A percentile compares a stretch with the other conserved stretches of the same genome.
These are phyloP conservation scores for Striga hermonthica DNA, from an alignment of 305 asterid genomes.

Conservation along the genomic window DNA sequence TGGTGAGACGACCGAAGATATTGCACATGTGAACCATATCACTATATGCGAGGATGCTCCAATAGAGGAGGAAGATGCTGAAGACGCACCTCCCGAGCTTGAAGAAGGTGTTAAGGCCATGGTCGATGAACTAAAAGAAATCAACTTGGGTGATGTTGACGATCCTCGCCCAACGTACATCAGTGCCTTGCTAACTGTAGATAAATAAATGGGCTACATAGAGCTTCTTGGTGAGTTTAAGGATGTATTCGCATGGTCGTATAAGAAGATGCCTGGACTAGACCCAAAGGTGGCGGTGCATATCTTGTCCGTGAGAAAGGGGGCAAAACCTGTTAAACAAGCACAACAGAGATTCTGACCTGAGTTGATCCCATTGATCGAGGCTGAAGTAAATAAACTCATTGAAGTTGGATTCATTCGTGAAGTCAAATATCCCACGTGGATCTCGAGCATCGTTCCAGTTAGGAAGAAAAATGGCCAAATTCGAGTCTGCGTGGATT, in stretches of 20 bases:
- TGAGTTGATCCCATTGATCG: too few relatives aligned
- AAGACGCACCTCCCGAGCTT: conserved; percentile 3
- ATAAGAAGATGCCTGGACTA: background rate
- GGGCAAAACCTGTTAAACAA: too few relatives aligned
- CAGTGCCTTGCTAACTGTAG: background rate
- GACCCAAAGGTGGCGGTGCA: background rate
- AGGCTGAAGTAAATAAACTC: too few relatives aligned
- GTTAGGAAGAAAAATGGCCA: background rate
- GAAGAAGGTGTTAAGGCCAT: conserved; percentile 1
- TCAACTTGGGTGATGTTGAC: background rate
- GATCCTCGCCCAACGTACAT: background rate
- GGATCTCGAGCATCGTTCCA: background rate
- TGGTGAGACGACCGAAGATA: too few relatives aligned
- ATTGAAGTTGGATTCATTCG: background rate
- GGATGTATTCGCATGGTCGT: background rate
- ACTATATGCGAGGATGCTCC: background rate
- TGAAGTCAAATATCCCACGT: background rate
- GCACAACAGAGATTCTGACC: too few relatives aligned
- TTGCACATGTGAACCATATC: too few relatives aligned
- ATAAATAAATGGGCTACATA: too few relatives aligned
- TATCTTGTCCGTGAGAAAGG: too few relatives aligned
- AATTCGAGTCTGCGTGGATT: background rate
- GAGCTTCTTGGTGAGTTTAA: too few relatives aligned
- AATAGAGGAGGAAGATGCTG: conserved; percentile 6
- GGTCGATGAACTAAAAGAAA: too few relatives aligned